phyloP scores from a whole-genome alignment of 1,284 basidiomycete species.

The Malassezia psittaci region DNA sequence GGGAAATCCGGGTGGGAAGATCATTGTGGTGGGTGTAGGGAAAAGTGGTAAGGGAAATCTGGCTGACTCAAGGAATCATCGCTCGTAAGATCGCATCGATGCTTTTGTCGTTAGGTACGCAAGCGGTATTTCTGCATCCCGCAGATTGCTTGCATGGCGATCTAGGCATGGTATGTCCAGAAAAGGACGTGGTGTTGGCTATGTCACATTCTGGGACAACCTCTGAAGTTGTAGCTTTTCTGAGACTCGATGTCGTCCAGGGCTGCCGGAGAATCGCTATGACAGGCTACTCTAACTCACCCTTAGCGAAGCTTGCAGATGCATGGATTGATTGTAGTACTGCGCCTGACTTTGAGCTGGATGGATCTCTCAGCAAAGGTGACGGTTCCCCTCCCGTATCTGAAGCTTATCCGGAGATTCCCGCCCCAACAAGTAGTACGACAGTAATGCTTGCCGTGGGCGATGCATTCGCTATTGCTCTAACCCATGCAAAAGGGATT shows the following conservation, averaged over 20 bases:
- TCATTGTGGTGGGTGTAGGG: constrained; percentile 49
- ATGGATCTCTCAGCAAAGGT: background rate
- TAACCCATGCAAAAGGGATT: constrained; percentile 29
- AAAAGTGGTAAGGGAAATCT: constrained; percentile 40
- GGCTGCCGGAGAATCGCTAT: constrained; percentile 46
- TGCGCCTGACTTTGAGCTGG: background rate
- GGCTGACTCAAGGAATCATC: constrained; percentile 22
- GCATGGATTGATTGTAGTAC: constrained; percentile 44
- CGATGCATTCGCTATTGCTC: constrained; percentile 46
- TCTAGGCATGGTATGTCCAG: constrained; percentile 40
- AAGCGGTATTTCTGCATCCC: constrained; percentile 48
- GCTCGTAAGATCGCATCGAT: constrained; percentile 39
- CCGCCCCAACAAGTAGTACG: constrained; percentile 48
- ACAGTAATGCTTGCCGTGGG: constrained; percentile 49
- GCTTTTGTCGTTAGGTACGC: constrained; percentile 44
- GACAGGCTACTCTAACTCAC: constrained; percentile 37
- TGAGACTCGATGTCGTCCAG: constrained; percentile 43
- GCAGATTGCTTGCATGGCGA: constrained; percentile 49
- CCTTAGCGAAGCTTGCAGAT: constrained; percentile 41
- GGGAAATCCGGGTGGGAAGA: constrained; percentile 41
- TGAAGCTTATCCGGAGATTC: constrained; percentile 34
- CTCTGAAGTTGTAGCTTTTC: constrained; percentile 45
- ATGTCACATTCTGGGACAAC: constrained; percentile 48
- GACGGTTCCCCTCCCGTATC: background rate
- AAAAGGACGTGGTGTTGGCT: constrained; percentile 3